These are phyloP conservation scores for Huntiella bhutanensis DNA, from an alignment of 2,329 filamentous ascomycete genomes.

Conservation along the genomic window DNA sequence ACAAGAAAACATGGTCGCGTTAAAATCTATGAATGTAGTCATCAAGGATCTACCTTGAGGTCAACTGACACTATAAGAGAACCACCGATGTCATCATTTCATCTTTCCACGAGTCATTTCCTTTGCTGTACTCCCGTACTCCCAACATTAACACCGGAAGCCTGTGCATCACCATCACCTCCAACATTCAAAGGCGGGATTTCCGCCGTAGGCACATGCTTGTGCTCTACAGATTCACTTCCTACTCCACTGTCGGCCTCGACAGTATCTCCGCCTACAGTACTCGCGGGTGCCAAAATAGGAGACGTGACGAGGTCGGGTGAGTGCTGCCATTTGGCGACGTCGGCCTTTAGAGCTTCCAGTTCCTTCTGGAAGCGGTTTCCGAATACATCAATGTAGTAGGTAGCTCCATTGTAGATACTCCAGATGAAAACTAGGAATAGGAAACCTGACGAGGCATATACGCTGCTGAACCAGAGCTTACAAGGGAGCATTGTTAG, in stretches of 20 bases:
- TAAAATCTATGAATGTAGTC: too few species aligned
- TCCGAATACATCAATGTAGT: constrained; percentile 95
- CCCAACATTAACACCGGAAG: constrained; percentile 4
- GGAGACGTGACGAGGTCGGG: constrained; percentile 24
- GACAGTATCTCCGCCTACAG: background rate
- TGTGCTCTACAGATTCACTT: background rate
- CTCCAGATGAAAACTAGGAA: constrained; percentile 78
- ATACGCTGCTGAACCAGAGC: constrained; percentile 80
- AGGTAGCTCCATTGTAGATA: constrained; percentile 91
- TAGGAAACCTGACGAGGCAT: constrained; percentile 61
- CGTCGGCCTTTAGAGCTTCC: constrained; percentile 72
- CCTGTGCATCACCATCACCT: background rate
- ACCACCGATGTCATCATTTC: too few species aligned
- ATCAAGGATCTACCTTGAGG: too few species aligned
- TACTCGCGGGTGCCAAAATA: background rate
- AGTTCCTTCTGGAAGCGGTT: constrained; percentile 93
- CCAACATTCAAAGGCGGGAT: constrained; percentile 2
- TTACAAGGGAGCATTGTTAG: constrained; percentile 89
- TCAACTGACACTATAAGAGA: too few species aligned
- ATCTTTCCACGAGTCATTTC: background rate
- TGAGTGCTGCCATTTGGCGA: constrained; percentile 65
- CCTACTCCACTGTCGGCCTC: background rate
- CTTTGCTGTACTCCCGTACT: constrained; percentile 2
- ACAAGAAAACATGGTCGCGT: too few species aligned
- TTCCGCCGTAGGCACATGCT: constrained; percentile 1